A percentile compares a stretch with the other conserved stretches of the same genome.
Evolutionary conservation across 257 asterid species (phyloP).

Genomic region (Perilla frutescens): DNA sequence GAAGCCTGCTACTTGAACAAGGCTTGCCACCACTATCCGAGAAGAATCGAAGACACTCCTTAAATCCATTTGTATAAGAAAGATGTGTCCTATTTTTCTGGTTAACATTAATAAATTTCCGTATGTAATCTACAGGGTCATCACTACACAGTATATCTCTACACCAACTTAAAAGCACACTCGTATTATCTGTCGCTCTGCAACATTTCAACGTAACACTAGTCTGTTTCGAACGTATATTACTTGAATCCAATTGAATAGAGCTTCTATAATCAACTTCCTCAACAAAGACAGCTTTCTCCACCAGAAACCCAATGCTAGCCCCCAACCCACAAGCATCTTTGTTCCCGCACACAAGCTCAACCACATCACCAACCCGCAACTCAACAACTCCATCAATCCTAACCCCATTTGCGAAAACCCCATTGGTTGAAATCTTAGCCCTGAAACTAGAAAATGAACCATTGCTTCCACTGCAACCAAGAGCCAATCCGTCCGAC

Average conservation of each 20-base stretch:
- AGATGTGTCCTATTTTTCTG: constrained; percentile 29
- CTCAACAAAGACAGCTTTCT: constrained; percentile 55
- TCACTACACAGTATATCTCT: constrained; percentile 70
- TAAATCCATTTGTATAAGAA: constrained; percentile 32
- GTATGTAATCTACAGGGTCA: constrained; percentile 65
- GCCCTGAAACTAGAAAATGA: constrained; percentile 39
- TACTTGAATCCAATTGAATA: constrained; percentile 26
- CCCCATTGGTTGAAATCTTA: constrained; percentile 76
- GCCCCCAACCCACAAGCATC: constrained; percentile 43
- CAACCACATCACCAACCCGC: constrained; percentile 71
- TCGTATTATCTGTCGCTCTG: constrained; percentile 47
- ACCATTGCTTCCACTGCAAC: constrained; percentile 33
- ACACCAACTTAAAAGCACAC: constrained; percentile 57
- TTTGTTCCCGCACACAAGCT: constrained; percentile 54
- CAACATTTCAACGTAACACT: constrained; percentile 32
- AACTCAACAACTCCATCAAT: constrained; percentile 57
- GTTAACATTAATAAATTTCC: constrained; percentile 42
- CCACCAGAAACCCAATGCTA: constrained; percentile 65
- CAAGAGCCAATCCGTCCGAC: constrained; percentile 62
- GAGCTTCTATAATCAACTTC: constrained; percentile 53
- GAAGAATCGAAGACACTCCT: constrained; percentile 31
- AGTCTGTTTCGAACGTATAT: constrained; percentile 21
- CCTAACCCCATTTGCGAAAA: constrained; percentile 65
- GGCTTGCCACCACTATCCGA: constrained; percentile 34
- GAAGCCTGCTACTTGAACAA: constrained; percentile 34